phyloP scores from a whole-genome alignment of 2,329 filamentous ascomycete species.

The Phialocephala sp. region DNA sequence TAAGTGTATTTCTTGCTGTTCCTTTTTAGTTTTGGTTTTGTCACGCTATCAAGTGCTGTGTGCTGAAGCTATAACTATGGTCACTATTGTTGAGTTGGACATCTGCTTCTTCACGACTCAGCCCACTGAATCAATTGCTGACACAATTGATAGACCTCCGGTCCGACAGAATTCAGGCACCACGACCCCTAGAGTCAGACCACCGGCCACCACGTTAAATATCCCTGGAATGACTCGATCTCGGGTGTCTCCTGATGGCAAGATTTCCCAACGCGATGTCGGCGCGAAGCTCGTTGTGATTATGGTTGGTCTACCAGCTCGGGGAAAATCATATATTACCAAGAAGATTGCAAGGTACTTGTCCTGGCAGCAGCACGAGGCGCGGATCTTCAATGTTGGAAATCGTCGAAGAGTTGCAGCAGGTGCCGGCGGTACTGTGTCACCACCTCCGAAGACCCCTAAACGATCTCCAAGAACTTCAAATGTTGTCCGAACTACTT shows the following conservation, averaged over 20 bases:
- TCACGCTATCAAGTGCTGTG: background rate
- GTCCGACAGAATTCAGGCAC: conserved; percentile 75
- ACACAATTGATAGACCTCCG: conserved; percentile 58
- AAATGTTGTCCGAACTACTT: conserved; percentile 26
- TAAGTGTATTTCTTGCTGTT: conserved; percentile 28
- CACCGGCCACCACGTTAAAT: conserved; percentile 92
- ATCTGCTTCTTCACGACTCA: background rate
- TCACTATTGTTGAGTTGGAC: background rate
- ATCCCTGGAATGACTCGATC: conserved; percentile 97
- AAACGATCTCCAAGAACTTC: conserved; percentile 37
- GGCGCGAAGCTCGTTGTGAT: conserved; percentile 96
- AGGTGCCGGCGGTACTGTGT: conserved; percentile 50
- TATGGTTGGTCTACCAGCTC: conserved; percentile 95
- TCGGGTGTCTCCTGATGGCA: conserved; percentile 91
- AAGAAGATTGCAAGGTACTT: conserved; percentile 96
- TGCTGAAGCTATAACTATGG: background rate
- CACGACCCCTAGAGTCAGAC: conserved; percentile 77
- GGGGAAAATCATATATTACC: conserved; percentile 98
- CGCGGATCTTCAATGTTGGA: conserved; percentile 95
- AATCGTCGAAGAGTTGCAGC: conserved; percentile 84
- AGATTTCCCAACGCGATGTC: conserved; percentile 91
- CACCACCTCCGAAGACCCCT: conserved; percentile 32
- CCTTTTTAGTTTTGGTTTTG: background rate
- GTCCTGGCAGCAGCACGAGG: conserved; percentile 97
- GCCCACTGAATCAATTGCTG: conserved; percentile 17